phyloP scores from a whole-genome alignment of 2,329 filamentous ascomycete species.

The Penicillium thymicola region DNA sequence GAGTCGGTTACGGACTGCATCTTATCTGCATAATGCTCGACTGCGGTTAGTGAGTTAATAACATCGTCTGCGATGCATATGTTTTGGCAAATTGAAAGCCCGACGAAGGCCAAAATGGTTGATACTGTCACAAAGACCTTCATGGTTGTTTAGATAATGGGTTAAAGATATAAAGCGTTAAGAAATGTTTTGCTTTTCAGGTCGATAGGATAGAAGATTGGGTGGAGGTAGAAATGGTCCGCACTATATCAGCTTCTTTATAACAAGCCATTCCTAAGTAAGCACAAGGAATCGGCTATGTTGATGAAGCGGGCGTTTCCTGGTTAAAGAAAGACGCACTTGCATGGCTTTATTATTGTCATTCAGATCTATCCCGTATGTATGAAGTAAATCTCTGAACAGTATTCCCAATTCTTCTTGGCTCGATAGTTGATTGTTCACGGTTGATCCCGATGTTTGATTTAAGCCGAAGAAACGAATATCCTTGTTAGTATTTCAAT shows the following conservation, averaged over 20 bases:
- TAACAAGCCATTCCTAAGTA: not conserved
- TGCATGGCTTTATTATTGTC: not conserved
- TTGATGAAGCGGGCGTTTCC: not conserved
- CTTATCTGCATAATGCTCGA: not conserved
- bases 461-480: not conserved
- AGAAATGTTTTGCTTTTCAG: not conserved
- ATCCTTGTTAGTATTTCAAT: not conserved
- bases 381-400: not conserved
- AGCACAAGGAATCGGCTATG: not conserved
- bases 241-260: not conserved
- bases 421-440: no score
- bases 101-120: not conserved
- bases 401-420: not conserved
- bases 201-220: not conserved
- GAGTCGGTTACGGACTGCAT: not conserved
- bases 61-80: not conserved
- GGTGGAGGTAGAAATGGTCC: not conserved
- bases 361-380: not conserved
- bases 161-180: not conserved
- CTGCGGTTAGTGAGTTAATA: not conserved
- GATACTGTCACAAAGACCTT: not conserved
- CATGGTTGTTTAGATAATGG: not conserved
- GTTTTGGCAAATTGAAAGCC: not conserved
- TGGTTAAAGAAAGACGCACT: not conserved
- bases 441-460: not conserved